A percentile compares a stretch with the other conserved stretches of the same genome.
phyloP scores from a whole-genome alignment of 179 eudicot genomes.

The Silene vulgaris region DNA sequence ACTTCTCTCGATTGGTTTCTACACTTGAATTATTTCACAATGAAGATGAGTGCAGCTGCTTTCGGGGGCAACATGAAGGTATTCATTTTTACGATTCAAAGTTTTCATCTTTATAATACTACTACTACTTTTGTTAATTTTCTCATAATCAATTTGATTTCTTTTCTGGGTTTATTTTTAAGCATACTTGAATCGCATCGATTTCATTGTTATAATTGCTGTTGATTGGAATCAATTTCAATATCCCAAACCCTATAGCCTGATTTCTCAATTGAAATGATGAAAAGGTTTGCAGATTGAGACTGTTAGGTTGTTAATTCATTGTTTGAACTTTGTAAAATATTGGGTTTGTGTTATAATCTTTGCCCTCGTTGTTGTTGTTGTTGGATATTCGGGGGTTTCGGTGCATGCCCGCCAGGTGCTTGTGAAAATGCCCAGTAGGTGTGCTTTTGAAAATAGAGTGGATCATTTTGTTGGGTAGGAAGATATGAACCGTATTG shows the following conservation, averaged over 20 bases:
- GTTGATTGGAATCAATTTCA: neutral
- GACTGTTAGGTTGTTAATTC: neutral
- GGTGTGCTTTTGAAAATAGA: no score
- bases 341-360: neutral
- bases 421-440: slow-evolving; percentile 30
- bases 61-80: slow-evolving; percentile 31
- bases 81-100: neutral
- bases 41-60: slow-evolving; percentile 26
- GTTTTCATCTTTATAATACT: neutral
- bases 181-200: neutral
- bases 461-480: neutral
- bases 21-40: neutral
- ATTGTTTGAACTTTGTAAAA: neutral
- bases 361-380: neutral
- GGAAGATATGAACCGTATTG: neutral
- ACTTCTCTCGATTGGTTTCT: neutral
- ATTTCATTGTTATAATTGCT: neutral
- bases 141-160: neutral
- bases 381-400: neutral
- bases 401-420: slow-evolving; percentile 9
- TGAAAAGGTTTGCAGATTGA: no score
- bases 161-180: neutral
- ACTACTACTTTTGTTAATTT: neutral
- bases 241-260: neutral
- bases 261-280: slow-evolving; percentile 4